Conservation (phyloP, 139 green algal genomes). For the Astrephomene gubernaculifera region DNA sequence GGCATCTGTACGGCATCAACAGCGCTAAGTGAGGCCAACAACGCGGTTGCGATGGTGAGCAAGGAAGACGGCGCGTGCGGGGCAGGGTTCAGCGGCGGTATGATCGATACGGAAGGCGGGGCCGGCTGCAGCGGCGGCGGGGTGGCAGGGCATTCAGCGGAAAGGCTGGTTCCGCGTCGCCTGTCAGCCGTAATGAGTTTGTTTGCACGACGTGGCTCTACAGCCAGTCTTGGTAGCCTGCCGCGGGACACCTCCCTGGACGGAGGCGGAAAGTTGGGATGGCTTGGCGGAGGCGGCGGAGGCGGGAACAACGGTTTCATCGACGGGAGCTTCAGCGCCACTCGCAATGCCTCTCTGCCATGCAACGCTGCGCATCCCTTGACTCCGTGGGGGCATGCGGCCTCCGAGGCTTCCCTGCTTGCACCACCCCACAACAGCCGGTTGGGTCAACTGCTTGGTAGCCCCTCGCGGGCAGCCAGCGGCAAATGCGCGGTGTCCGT, state of each 20-base stretch:
- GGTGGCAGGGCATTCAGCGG: not conserved
- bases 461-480: not conserved
- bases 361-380: not conserved
- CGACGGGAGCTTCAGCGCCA: not conserved
- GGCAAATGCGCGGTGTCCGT: not conserved
- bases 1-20: no score
- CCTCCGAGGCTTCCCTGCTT: slow-evolving; percentile 12
- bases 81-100: no score
- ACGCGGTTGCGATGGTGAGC: no score
- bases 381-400: not conserved
- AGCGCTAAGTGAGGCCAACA: no score
- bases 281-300: not conserved
- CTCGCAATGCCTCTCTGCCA: not conserved
- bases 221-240: not conserved
- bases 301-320: not conserved
- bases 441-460: not conserved
- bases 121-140: no score
- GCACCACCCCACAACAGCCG: slow-evolving; percentile 1
- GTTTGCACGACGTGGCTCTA: not conserved
- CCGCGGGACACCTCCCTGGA: not conserved
- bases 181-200: not conserved
- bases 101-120: no score
- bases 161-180: not conserved
- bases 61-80: no score
- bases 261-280: not conserved